Evolutionary conservation across 805 yeast genomes (phyloP).

Genomic region (Wickerhamiella azymoides): DNA sequence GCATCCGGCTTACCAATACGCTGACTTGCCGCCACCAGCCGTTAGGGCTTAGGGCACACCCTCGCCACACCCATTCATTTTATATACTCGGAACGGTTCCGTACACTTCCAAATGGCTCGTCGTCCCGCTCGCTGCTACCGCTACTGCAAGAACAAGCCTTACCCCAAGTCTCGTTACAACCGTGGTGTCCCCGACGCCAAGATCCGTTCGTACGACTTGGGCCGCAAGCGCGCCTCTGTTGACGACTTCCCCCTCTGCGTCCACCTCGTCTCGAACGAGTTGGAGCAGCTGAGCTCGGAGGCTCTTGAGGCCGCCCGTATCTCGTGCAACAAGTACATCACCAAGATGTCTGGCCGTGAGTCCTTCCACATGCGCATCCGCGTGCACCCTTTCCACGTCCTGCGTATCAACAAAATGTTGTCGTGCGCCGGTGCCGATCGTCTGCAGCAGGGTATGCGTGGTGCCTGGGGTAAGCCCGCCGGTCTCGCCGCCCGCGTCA

Average conservation of each 20-base stretch:
- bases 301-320: slow-evolving; percentile 99
- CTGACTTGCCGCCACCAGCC: no score
- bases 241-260: slow-evolving; percentile 99
- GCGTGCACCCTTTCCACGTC: slow-evolving; percentile 99
- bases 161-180: slow-evolving; percentile 99
- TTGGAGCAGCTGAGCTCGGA: slow-evolving; percentile 98
- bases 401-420: slow-evolving; percentile 99
- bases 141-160: slow-evolving; percentile 99
- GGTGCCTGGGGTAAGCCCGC: slow-evolving; percentile 99
- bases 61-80: background rate
- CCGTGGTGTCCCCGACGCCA: slow-evolving; percentile 99
- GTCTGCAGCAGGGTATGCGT: slow-evolving; percentile 99
- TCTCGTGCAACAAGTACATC: slow-evolving; percentile 98
- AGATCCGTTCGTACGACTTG: slow-evolving; percentile 97
- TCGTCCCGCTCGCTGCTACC: slow-evolving; percentile 99
- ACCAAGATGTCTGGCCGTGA: slow-evolving; percentile 98
- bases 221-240: slow-evolving; percentile 99
- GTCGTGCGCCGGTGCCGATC: slow-evolving; percentile 99
- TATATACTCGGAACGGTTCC: background rate
- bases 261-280: slow-evolving; percentile 98
- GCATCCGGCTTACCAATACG: background rate
- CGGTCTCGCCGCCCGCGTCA: slow-evolving; percentile 98
- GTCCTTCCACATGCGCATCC: slow-evolving; percentile 98
- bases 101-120: slow-evolving; percentile 64
- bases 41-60: slow-evolving; percentile 10